Percentiles rank a stretch among this genome's conserved stretches.
These are phyloP conservation scores for Dispira simplex DNA, from an alignment of 192 early-diverging fungal genomes.

Conservation along the genomic window DNA sequence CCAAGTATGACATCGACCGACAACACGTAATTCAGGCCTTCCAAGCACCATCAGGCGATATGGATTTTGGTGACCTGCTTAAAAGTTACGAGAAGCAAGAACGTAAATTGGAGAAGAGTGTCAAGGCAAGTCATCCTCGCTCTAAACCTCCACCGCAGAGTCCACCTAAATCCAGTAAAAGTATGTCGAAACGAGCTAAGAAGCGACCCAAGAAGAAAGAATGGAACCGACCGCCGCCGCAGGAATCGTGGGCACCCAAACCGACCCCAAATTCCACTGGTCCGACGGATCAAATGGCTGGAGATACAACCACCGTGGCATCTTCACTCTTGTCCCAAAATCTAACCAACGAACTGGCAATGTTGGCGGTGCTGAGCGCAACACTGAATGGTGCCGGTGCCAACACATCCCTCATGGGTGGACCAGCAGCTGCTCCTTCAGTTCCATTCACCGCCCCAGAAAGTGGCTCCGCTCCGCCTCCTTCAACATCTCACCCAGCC, in stretches of 20 bases:
- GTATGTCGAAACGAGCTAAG: background rate
- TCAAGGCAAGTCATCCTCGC: background rate
- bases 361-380: background rate
- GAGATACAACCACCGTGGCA: background rate
- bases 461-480: background rate
- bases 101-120: background rate
- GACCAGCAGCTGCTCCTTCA: background rate
- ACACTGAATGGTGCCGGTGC: background rate
- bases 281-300: background rate
- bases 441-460: background rate
- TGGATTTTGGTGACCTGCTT: conserved; percentile 4
- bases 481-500: background rate
- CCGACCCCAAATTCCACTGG: background rate
- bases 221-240: background rate
- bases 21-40: no score
- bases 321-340: background rate
- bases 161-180: background rate
- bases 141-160: background rate
- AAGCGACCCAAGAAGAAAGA: background rate
- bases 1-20: no score
- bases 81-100: conserved; percentile 4
- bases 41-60: background rate
- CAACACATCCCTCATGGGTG: background rate
- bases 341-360: background rate
- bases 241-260: background rate